Conservation (phyloP, 352 stramenopile genomes). For the Phytophthora pisi region DNA sequence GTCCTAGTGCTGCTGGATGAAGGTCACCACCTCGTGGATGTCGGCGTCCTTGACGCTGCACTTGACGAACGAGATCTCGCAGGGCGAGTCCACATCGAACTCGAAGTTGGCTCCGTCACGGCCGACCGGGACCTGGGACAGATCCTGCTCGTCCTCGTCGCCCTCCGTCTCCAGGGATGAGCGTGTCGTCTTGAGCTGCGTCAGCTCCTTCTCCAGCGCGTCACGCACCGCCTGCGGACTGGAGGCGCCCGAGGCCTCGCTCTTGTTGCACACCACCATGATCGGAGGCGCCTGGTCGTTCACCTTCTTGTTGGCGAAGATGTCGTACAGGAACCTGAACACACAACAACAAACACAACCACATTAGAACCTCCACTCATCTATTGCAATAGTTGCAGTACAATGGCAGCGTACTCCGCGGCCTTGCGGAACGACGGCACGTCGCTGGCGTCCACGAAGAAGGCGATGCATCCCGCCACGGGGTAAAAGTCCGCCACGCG, state of each 20-base stretch:
- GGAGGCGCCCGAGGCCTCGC: slow-evolving; percentile 51
- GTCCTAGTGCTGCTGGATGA: slow-evolving; percentile 75
- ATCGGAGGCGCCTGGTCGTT: slow-evolving; percentile 76
- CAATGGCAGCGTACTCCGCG: slow-evolving; percentile 51
- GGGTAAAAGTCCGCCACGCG: slow-evolving; percentile 80
- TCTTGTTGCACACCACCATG: slow-evolving; percentile 88
- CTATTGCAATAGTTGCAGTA: neutral
- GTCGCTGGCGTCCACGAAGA: slow-evolving; percentile 78
- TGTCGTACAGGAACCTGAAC: slow-evolving; percentile 81
- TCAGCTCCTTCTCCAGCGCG: slow-evolving; percentile 82
- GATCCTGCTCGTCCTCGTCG: slow-evolving; percentile 78
- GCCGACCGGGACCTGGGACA: slow-evolving; percentile 71
- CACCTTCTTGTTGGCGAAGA: slow-evolving; percentile 86
- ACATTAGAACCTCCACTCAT: neutral
- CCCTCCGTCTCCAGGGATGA: slow-evolving; percentile 86
- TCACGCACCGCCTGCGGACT: slow-evolving; percentile 58
- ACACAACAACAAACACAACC: neutral
- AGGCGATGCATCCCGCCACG: slow-evolving; percentile 68
- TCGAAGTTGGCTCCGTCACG: slow-evolving; percentile 75
- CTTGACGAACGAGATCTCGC: slow-evolving; percentile 76
- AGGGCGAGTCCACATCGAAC: slow-evolving; percentile 83
- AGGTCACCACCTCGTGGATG: slow-evolving; percentile 66
- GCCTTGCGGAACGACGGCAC: slow-evolving; percentile 72
- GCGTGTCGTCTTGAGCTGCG: slow-evolving; percentile 86
- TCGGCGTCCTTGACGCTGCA: slow-evolving; percentile 73